Conservation (phyloP, 495 filamentous ascomycete genomes). For the Aspergillus biplanus region DNA sequence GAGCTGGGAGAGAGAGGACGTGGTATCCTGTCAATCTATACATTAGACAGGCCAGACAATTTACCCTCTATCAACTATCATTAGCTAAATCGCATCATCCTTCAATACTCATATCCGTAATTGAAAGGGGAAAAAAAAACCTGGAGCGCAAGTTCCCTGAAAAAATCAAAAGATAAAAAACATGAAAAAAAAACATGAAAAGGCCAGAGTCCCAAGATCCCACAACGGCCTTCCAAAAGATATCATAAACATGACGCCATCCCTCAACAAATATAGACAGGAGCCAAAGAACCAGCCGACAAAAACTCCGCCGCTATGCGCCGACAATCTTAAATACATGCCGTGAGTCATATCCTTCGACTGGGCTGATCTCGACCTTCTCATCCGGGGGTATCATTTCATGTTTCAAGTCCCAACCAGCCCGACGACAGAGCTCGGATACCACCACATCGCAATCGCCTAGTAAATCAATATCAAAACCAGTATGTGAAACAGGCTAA, state of each 20-base stretch:
- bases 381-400: constrained; percentile 78
- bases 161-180: constrained; percentile 9
- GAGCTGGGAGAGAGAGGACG: too few species aligned
- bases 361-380: constrained; percentile 57
- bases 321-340: constrained; percentile 61
- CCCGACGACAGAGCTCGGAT: constrained; percentile 81
- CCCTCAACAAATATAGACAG: constrained; percentile 27
- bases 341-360: constrained; percentile 68
- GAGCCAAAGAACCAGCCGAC: constrained; percentile 28
- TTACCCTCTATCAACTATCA: constrained; percentile 10
- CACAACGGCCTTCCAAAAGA: constrained; percentile 16
- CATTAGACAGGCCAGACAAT: constrained; percentile 11
- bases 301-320: constrained; percentile 52
- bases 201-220: constrained; percentile 13
- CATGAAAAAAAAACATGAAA: constrained; percentile 13
- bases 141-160: background rate
- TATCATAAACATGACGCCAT: constrained; percentile 34
- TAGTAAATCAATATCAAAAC: constrained; percentile 93
- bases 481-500: constrained; percentile 79
- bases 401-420: constrained; percentile 87
- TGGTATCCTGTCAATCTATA: constrained; percentile 9
- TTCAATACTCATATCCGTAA: constrained; percentile 1
- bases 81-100: too few species aligned
- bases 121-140: constrained; percentile 9
- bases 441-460: constrained; percentile 94